A percentile compares a stretch with the other conserved stretches of the same genome.
These are phyloP conservation scores for Pseudocercospora fijiensis DNA, from an alignment of 2,329 filamentous ascomycete species.

Conservation along the genomic window DNA sequence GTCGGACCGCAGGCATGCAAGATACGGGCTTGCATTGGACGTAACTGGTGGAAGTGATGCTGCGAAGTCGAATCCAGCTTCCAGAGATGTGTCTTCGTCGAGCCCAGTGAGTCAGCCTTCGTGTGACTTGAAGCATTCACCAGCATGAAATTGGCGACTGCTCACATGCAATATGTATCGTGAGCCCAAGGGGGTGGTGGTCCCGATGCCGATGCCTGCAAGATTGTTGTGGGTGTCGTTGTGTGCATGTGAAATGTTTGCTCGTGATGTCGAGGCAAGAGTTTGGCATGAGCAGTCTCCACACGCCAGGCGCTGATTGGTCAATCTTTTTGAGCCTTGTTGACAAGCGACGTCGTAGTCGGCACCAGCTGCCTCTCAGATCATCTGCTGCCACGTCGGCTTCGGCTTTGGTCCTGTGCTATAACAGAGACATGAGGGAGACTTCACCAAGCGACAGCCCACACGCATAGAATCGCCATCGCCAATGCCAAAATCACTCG, in stretches of 20 bases:
- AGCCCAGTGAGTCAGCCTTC: constrained; percentile 26
- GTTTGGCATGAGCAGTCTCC: neutral
- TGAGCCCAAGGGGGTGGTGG: neutral
- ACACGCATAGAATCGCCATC: constrained; percentile 5
- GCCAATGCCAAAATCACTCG: constrained; percentile 14
- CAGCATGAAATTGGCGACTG: neutral
- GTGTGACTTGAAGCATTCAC: constrained; percentile 25
- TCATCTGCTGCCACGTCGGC: neutral
- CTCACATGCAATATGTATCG: neutral
- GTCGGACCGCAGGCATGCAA: constrained; percentile 38
- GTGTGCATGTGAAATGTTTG: neutral
- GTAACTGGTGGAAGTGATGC: neutral
- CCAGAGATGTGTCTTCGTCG: constrained; percentile 8
- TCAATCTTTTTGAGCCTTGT: neutral
- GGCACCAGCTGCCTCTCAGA: neutral
- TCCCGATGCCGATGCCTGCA: neutral
- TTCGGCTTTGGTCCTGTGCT: neutral
- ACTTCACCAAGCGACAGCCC: neutral
- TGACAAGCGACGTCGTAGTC: neutral
- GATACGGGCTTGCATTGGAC: constrained; percentile 23
- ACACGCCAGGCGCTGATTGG: neutral
- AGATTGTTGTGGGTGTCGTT: neutral
- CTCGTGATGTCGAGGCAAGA: neutral
- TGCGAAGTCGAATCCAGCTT: neutral
- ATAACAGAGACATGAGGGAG: neutral